Base-by-base conservation (phyloP, 345 rosid genomes). In the Eucalyptus cloeziana region DNA sequence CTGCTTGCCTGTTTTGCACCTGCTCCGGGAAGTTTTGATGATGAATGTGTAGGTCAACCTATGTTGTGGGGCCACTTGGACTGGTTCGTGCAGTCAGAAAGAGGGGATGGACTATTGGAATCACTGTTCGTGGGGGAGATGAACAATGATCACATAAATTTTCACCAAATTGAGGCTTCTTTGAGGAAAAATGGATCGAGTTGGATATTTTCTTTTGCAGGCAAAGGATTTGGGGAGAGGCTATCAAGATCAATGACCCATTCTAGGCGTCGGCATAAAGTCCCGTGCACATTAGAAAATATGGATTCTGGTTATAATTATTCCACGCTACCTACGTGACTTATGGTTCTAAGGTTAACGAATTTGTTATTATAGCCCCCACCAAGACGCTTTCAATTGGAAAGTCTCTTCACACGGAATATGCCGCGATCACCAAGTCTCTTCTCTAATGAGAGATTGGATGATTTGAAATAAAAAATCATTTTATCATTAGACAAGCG, bases 301-400 rank as follows among this genome's bases (percentile, higher is more conserved):
- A 30, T 62, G 33, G n/a, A 12, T 27, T 62, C 4, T 17, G 3
- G 0, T 62, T 30, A 27, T 27, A 62, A 27, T 13, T 11, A 11
- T 30, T 62, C 1, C 8, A 1, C 1, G 2, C 31, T 13, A 62
- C 3, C 4, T 5, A 5, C 30, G 31, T 62, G 31, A 56, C 6
- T 56, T 10, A 24, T 9, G 13, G 1, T 9, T 56, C 13, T 9
- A 4, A 62, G 6, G 17, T 62, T 8, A 27, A 3, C 10, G 7
- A 30, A 62, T 30, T 30, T 6, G 8, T 62, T 30, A 62, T 62
- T 30, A 27, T 8, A 0, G 3, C 16, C 69, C 69, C 33, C 8
- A 27, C 31, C 69, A 3, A 62, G 69, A 62, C 27, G 1, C 17
- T 62, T 27, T 30, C 33, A 13, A 62, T 62, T 2, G 15, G 8